phyloP scores from a whole-genome alignment of 106 monocot species.

The Hemerocallis citrina region DNA sequence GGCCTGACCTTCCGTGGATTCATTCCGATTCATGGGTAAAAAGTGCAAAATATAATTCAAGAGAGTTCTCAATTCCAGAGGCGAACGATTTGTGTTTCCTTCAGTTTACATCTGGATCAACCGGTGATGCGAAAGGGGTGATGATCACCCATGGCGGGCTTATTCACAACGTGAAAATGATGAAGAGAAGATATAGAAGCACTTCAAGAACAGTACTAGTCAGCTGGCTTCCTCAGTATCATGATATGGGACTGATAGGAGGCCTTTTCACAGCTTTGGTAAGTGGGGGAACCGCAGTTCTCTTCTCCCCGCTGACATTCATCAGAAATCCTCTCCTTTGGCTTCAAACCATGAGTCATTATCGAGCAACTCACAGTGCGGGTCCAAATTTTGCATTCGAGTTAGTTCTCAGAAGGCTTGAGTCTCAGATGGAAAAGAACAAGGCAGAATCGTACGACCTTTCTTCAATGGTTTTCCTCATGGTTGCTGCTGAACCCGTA shows the following conservation, averaged over 20 bases:
- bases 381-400: slow-evolving; percentile 57
- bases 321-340: slow-evolving; percentile 48
- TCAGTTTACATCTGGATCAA: slow-evolving; percentile 56
- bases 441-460: slow-evolving; percentile 20
- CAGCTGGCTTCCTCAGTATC: slow-evolving; percentile 60
- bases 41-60: slow-evolving; percentile 6
- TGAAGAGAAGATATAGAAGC: slow-evolving; percentile 35
- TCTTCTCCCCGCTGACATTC: slow-evolving; percentile 52
- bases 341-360: slow-evolving; percentile 37
- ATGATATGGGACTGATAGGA: slow-evolving; percentile 55
- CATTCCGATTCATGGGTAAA: slow-evolving; percentile 38
- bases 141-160: slow-evolving; percentile 58
- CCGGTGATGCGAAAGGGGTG: slow-evolving; percentile 49
- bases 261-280: slow-evolving; percentile 49
- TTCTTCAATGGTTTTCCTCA: slow-evolving; percentile 43
- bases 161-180: slow-evolving; percentile 44
- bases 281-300: slow-evolving; percentile 41
- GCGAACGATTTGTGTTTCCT: slow-evolving; percentile 39
- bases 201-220: slow-evolving; percentile 38
- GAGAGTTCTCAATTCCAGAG: slow-evolving; percentile 7
- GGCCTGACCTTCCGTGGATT: slow-evolving; percentile 52
- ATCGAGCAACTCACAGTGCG: slow-evolving; percentile 45
- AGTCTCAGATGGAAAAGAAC: slow-evolving; percentile 9
- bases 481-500: slow-evolving; percentile 55
- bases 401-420: slow-evolving; percentile 37